Base-by-base conservation (phyloP, 306 rosid genomes). In the Fagus sylvatica region DNA sequence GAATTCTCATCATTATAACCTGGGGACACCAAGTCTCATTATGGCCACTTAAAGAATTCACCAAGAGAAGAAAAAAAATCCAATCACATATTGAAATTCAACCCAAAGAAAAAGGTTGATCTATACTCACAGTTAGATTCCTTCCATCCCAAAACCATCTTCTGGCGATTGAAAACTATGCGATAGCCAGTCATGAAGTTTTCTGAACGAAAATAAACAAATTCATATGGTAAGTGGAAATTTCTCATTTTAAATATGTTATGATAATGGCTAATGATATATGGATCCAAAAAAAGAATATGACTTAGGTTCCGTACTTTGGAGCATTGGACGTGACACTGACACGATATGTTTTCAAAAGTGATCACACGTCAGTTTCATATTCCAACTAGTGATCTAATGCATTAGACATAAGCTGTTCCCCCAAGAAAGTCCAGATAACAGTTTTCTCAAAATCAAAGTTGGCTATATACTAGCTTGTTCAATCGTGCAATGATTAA, bases 101-200 rank as follows among this genome's bases (percentile, higher is more conserved):
- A 69, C 53, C 66, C 32, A 75, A 46, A 46, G 51, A 19, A 66
- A 73, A 30, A 41, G 73, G 48, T n/a, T 16, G 73, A 49, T 75
- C 4, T 76, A 49, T n/a, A 84, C 98, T 88, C 79, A 94, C 98
- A 94, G 22, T 92, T 33, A 3, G 95, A 85, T 62, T 71, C 79
- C 69, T 76, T 89, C 99, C 99, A 96, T 69, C 97, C 93, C 39
- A 96, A 74, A 34, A 85, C 72, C 85, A 61, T 90, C 83, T 84
- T 90, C 46, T 91, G 91, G 16, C 98, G 97, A 72, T 96, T 95
- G 67, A 96, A 96, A 62, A 85, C 72, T 53, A 96, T 55, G 5
- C 81, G 88, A 81, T 96, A 96, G 55, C 98, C 97, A 46, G 96
- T 89, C 99, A 96, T 96, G 89, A 96, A 91, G 89, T 96, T 93